A percentile compares a stretch with the other conserved stretches of the same genome.
Conservation (phyloP, 2,329 filamentous ascomycete species). For the Chrysoporthe cubensis region DNA sequence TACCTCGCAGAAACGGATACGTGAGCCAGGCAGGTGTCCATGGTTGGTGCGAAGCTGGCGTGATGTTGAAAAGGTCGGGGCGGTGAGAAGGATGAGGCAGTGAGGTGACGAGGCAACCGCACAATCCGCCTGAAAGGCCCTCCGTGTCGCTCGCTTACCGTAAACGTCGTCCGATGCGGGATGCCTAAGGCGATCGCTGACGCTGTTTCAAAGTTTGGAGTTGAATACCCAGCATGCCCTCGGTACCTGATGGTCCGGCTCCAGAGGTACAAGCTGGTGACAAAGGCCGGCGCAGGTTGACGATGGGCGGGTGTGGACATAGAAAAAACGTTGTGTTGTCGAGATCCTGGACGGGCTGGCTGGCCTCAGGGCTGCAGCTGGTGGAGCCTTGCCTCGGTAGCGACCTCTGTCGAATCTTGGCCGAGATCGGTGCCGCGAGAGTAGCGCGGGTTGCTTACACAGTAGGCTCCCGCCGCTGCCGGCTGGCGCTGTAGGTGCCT, state of each 20-base stretch:
- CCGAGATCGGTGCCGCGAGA: not conserved
- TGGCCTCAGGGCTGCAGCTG: too few species aligned
- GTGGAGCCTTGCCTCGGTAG: not conserved
- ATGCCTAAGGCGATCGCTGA: not conserved
- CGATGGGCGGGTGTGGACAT: not conserved
- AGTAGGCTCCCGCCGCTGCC: not conserved
- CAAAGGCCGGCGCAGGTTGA: not conserved
- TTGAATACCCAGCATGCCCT: not conserved
- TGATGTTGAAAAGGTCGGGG: not conserved
- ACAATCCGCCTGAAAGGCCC: not conserved
- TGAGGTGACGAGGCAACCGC: constrained; percentile 7
- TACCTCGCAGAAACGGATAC: not conserved
- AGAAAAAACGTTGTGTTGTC: not conserved
- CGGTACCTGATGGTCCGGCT: not conserved
- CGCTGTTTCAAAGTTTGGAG: not conserved
- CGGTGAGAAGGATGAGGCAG: constrained; percentile 8
- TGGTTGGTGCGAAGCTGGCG: not conserved
- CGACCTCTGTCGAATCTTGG: not conserved
- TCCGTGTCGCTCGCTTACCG: not conserved
- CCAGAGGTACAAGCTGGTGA: not conserved
- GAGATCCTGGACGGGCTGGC: not conserved
- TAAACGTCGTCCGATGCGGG: not conserved
- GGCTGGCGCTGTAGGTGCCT: not conserved
- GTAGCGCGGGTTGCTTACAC: not conserved
- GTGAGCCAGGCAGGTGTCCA: not conserved